Percentiles rank a stretch among this genome's conserved stretches.
These are phyloP conservation scores for Fomitopsis betulina DNA, from an alignment of 1,284 basidiomycete genomes.

Conservation along the genomic window DNA sequence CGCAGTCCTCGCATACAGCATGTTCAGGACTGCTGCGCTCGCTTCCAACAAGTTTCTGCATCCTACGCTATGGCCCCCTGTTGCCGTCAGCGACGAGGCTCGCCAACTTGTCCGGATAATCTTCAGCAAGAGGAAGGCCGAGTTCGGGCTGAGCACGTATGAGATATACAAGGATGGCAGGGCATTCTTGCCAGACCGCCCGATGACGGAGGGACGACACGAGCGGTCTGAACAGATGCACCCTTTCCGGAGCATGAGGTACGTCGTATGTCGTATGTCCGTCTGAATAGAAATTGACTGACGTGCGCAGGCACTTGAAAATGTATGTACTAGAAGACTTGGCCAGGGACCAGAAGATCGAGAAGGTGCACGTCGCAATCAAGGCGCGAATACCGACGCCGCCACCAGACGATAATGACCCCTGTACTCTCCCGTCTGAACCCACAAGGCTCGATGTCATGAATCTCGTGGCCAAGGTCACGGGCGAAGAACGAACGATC, in stretches of 20 bases:
- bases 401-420: neutral
- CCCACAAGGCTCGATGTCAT: constrained; percentile 8
- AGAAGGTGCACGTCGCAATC: constrained; percentile 3
- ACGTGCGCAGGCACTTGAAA: constrained; percentile 17
- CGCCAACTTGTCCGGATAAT: constrained; percentile 5
- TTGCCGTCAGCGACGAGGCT: constrained; percentile 1
- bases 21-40: no score
- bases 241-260: constrained; percentile 6
- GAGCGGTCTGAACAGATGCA: neutral
- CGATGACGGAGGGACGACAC: neutral
- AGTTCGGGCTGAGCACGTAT: constrained; percentile 9
- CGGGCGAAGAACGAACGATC: neutral
- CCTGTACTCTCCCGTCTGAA: neutral
- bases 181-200: neutral
- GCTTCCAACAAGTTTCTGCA: no score
- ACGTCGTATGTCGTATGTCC: neutral
- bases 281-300: neutral
- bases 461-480: constrained; percentile 8
- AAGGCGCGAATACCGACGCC: neutral
- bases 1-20: no score
- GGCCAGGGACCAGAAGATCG: constrained; percentile 5
- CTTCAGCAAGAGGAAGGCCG: constrained; percentile 4
- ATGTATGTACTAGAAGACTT: constrained; percentile 14
- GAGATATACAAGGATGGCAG: constrained; percentile 10
- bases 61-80: no score